These are phyloP conservation scores for Fusarium succisae DNA, from an alignment of 2,329 filamentous ascomycete genomes.

Conservation along the genomic window DNA sequence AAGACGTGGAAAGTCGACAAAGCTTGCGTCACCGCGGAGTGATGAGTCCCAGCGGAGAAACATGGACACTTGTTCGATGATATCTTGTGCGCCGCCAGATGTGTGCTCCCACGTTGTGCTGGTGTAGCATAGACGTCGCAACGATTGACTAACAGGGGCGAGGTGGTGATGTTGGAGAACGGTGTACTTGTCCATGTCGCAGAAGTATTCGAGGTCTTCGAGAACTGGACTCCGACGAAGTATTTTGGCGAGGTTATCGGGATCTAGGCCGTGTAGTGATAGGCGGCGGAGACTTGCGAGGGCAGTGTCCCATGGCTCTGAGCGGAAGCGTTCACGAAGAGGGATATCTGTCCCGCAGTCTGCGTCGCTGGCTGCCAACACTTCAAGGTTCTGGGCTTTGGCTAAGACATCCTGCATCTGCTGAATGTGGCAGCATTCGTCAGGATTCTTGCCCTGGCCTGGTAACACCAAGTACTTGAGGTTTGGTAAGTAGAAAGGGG, in stretches of 20 bases:
- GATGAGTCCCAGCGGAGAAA: conserved; percentile 41
- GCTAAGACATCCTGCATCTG: conserved; percentile 42
- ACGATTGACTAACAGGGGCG: conserved; percentile 20
- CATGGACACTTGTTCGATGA: conserved; percentile 38
- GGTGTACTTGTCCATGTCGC: conserved; percentile 44
- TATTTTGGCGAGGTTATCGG: conserved; percentile 41
- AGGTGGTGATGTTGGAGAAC: conserved; percentile 39
- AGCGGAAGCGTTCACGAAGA: conserved; percentile 37
- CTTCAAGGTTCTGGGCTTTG: conserved; percentile 41
- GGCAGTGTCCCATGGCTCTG: conserved; percentile 40
- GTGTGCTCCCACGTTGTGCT: conserved; percentile 41
- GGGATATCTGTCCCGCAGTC: conserved; percentile 41
- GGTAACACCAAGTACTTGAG: conserved; percentile 42
- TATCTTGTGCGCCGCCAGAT: conserved; percentile 32
- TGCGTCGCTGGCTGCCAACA: conserved; percentile 39
- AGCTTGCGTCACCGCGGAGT: conserved; percentile 37
- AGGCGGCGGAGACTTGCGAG: conserved; percentile 38
- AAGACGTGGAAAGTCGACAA: conserved; percentile 39
- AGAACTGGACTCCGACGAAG: conserved; percentile 38
- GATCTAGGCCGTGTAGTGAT: conserved; percentile 40
- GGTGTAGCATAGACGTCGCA: conserved; percentile 41
- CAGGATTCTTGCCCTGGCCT: conserved; percentile 35
- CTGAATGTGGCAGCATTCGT: conserved; percentile 43
- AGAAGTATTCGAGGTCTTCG: conserved; percentile 43
- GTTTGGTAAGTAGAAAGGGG: conserved; percentile 40